A percentile compares a stretch with the other conserved stretches of the same genome.
These are phyloP conservation scores for Nothophytophthora sp. DNA, from an alignment of 352 stramenopile species.

Conservation along the genomic window DNA sequence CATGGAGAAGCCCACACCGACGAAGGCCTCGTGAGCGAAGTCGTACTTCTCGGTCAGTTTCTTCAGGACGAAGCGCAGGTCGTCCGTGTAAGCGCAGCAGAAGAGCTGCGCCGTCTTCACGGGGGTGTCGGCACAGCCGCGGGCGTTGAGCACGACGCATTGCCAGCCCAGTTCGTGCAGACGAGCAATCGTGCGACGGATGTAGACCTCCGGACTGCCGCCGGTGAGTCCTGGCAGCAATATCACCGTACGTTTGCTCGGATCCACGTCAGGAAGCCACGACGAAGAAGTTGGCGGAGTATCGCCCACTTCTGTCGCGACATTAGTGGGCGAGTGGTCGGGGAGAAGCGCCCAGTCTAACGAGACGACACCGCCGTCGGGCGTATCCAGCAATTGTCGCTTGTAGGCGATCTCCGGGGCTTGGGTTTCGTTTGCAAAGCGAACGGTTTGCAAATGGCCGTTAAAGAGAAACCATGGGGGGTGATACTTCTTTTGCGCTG, in stretches of 20 bases:
- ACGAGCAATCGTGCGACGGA: slow-evolving; percentile 46
- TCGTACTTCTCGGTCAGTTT: slow-evolving; percentile 34
- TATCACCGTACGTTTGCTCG: slow-evolving; percentile 37
- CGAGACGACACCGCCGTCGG: slow-evolving; percentile 62
- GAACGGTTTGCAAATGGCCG: slow-evolving; percentile 58
- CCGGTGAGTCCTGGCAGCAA: slow-evolving; percentile 59
- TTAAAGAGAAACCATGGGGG: slow-evolving; percentile 52
- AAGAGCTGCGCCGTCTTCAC: slow-evolving; percentile 57
- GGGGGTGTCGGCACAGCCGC: slow-evolving; percentile 59
- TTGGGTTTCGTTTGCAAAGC: slow-evolving; percentile 28
- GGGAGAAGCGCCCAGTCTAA: slow-evolving; percentile 57
- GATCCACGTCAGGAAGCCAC: slow-evolving; percentile 31
- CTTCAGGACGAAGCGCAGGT: slow-evolving; percentile 49
- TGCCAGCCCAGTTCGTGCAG: slow-evolving; percentile 51
- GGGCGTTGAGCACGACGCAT: slow-evolving; percentile 67
- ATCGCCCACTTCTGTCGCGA: slow-evolving; percentile 3
- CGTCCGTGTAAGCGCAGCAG: slow-evolving; percentile 62
- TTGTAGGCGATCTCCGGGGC: slow-evolving; percentile 44
- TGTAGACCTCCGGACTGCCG: slow-evolving; percentile 66
- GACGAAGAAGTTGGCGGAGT: slow-evolving; percentile 1
- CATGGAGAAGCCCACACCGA: slow-evolving; percentile 70
- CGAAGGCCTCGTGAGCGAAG: slow-evolving; percentile 39
- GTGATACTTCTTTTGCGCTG: slow-evolving; percentile 55
- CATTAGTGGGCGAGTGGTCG: slow-evolving; percentile 9
- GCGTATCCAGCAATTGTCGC: slow-evolving; percentile 59